phyloP scores from a whole-genome alignment of 495 filamentous ascomycete species.

The Penicillium cataractarum region DNA sequence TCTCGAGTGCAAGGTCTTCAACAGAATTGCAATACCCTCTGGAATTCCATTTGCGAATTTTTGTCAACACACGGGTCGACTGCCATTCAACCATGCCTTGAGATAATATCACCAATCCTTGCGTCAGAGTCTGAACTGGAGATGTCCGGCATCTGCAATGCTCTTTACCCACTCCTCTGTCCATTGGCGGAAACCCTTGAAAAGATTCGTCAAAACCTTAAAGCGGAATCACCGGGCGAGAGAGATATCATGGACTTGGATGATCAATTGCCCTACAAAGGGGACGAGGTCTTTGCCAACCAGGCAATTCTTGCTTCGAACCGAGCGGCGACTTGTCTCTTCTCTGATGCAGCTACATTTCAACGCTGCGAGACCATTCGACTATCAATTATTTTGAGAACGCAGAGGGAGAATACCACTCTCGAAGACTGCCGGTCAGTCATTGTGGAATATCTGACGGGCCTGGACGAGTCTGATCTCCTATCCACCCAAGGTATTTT shows the following conservation, averaged over 20 bases:
- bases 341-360: conserved; percentile 37
- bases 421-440: conserved; percentile 38
- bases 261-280: conserved; percentile 63
- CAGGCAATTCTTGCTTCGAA: conserved; percentile 36
- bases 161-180: conserved; percentile 29
- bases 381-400: conserved; percentile 35
- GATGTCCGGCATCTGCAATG: conserved; percentile 20
- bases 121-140: conserved; percentile 23
- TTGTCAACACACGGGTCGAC: conserved; percentile 30
- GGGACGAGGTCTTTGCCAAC: conserved; percentile 40
- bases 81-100: conserved; percentile 39
- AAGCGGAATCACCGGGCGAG: conserved; percentile 16
- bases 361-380: conserved; percentile 44
- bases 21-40: conserved; percentile 36
- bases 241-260: conserved; percentile 80
- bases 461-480: conserved; percentile 62
- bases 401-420: conserved; percentile 34
- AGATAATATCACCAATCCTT: conserved; percentile 39
- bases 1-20: conserved; percentile 33
- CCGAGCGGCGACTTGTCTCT: conserved; percentile 31
- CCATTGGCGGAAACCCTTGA: conserved; percentile 49
- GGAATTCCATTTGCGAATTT: conserved; percentile 42
- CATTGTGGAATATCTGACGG: conserved; percentile 61
- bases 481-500: conserved; percentile 56
- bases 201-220: conserved; percentile 36